These are phyloP conservation scores for Phytopythium vexans DNA, from an alignment of 352 stramenopile species.

Conservation along the genomic window DNA sequence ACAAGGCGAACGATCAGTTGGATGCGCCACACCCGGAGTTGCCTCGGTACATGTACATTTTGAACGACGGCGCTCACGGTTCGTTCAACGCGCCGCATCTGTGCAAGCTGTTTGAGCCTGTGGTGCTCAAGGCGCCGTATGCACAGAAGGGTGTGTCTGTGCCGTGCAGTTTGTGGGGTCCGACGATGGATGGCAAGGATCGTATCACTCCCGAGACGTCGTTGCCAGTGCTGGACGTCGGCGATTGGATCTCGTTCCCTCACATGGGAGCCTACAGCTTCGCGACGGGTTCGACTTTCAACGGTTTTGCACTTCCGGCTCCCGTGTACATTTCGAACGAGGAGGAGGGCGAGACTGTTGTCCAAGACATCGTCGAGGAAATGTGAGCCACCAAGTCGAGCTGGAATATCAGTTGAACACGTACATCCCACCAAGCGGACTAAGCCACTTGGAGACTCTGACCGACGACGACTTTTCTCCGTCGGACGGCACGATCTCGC, in stretches of 20 bases:
- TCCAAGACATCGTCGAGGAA: no score
- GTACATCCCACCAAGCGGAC: no score
- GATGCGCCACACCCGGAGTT: conserved; percentile 13
- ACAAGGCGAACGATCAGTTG: conserved; percentile 3
- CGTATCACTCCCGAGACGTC: conserved; percentile 30
- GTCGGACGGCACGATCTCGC: no score
- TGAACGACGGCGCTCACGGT: conserved; percentile 45
- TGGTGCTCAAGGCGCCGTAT: conserved; percentile 14
- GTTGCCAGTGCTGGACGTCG: conserved; percentile 38
- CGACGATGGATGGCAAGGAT: conserved; percentile 54
- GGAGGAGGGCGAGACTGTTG: conserved; percentile 15
- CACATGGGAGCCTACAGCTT: conserved; percentile 59
- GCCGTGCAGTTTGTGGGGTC: conserved; percentile 41
- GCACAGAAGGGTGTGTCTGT: conserved; percentile 13
- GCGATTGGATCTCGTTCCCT: conserved; percentile 51
- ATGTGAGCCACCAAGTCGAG: no score
- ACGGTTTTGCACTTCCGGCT: conserved; percentile 40
- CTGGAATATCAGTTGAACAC: no score
- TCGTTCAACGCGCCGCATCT: conserved; percentile 42
- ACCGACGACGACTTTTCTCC: no score
- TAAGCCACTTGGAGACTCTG: no score
- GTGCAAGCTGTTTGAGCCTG: conserved; percentile 20
- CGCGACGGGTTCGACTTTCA: conserved; percentile 50
- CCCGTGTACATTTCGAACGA: conserved; percentile 43
- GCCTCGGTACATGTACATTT: conserved; percentile 51